Evolutionary conservation across 495 filamentous ascomycete species (phyloP), one percentile per base, ranked within the genome.

Genomic region (Lentithecium fluviatile): DNA sequence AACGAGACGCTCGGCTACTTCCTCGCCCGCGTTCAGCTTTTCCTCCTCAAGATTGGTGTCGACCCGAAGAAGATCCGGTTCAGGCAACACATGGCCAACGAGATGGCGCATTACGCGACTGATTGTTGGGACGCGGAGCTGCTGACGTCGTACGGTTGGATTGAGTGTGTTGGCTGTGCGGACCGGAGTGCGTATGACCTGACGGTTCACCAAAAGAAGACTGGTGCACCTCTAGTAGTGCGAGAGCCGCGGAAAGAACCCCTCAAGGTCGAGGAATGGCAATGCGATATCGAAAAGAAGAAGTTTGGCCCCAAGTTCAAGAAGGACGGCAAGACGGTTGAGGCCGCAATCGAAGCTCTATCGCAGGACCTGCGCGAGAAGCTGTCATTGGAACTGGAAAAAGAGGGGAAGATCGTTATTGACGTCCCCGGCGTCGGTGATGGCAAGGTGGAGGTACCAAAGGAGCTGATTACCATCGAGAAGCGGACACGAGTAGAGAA

Each of bases 1-100:
- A 93, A 90, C 73, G 88, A 93, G 76, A 91, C 88, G 1, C 79
- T 93, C n/a, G 89, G 88, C 46, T 93, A 93, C 77, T 93, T 93
- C 78, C 78, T 93, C 34, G 89, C 83, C 45, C 82, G 88, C 45
- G 91, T 91, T 59, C 84, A 87, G 56, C 76, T 82, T 20, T 93
- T 91, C 81, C 76, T 93, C 37, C 63, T 81, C 53, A 84, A 82
- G 70, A 75, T 93, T 42, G 89, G 89, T 63, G 75, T 87, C 11
- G 87, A 93, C 68, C 73, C 75, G 64, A 77, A 69, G 48, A 91
- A 91, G 77, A 77, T 93, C 36, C 87, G 89, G 24, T 93, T 93
- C 80, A 81, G 88, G 48, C 88, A 93, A 72, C 89, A 93, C 74
- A 91, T 93, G 86, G 80, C 81, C 52, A 87, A 86, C 73, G 85